A percentile compares a stretch with the other conserved stretches of the same genome.
Evolutionary conservation across 352 stramenopile species (phyloP).

Genomic region (Globisporangium yorkense): DNA sequence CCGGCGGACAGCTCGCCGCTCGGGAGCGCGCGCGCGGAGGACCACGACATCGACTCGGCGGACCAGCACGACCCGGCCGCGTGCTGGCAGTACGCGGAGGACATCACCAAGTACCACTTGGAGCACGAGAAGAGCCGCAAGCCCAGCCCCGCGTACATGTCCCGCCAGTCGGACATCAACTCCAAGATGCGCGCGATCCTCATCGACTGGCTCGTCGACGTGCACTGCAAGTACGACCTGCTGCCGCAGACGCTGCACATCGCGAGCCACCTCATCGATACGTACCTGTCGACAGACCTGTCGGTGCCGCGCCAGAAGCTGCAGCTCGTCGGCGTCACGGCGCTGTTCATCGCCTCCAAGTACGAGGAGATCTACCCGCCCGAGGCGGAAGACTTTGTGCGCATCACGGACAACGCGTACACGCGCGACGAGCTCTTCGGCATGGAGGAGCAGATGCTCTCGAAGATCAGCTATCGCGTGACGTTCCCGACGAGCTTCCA

Average conservation of each 20-base stretch:
- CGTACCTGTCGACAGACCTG: slow-evolving; percentile 66
- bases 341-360: slow-evolving; percentile 96
- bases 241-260: slow-evolving; percentile 80
- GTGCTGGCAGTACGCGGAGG: slow-evolving; percentile 80
- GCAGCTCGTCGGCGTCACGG: slow-evolving; percentile 94
- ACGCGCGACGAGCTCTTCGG: slow-evolving; percentile 69
- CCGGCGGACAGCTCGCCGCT: slow-evolving; percentile 23
- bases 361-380: slow-evolving; percentile 98
- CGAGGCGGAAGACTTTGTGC: slow-evolving; percentile 92
- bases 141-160: slow-evolving; percentile 66
- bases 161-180: slow-evolving; percentile 96
- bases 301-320: slow-evolving; percentile 81
- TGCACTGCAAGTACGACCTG: slow-evolving; percentile 82
- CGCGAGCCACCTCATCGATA: slow-evolving; percentile 78
- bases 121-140: slow-evolving; percentile 62
- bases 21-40: slow-evolving; percentile 4
- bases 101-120: slow-evolving; percentile 80
- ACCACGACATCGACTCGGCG: slow-evolving; percentile 72
- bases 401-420: slow-evolving; percentile 97
- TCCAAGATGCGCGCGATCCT: slow-evolving; percentile 99
- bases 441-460: slow-evolving; percentile 79
- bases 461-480: slow-evolving; percentile 66
- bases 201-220: slow-evolving; percentile 98
- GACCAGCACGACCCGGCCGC: slow-evolving; percentile 53
- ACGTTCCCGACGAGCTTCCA: slow-evolving; percentile 82